These are phyloP conservation scores for Erucastrum elatum DNA, from an alignment of 345 rosid genomes.

Conservation along the genomic window DNA sequence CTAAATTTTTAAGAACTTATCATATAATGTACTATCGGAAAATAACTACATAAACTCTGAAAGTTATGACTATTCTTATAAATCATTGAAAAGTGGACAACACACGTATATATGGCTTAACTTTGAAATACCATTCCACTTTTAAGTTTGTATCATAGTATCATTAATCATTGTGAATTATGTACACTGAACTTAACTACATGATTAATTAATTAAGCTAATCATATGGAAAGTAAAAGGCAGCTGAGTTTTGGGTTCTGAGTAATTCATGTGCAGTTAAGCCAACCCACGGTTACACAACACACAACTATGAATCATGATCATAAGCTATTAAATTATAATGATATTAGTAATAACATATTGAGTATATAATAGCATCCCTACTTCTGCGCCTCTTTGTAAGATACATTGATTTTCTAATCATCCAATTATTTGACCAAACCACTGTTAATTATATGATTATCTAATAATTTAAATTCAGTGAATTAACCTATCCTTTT, in stretches of 20 bases:
- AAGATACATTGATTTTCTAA: slow-evolving; percentile 10
- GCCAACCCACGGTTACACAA: slow-evolving; percentile 45
- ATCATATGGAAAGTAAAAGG: slow-evolving; percentile 37
- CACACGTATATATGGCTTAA: background rate
- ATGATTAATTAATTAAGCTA: slow-evolving; percentile 27
- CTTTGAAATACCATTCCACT: background rate
- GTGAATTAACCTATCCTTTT: slow-evolving; percentile 28
- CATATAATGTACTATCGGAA: too few relatives aligned
- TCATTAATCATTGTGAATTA: slow-evolving; percentile 32
- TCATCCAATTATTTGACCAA: slow-evolving; percentile 30
- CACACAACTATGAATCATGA: slow-evolving; percentile 39
- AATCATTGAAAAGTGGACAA: too few relatives aligned
- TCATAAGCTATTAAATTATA: background rate
- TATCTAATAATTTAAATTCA: slow-evolving; percentile 35
- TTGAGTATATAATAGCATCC: slow-evolving; percentile 8
- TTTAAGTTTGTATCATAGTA: background rate
- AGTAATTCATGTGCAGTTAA: slow-evolving; percentile 47
- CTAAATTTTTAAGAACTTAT: too few relatives aligned
- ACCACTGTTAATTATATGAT: slow-evolving; percentile 37
- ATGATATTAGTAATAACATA: background rate
- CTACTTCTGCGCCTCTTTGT: slow-evolving; percentile 40
- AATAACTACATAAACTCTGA: too few relatives aligned
- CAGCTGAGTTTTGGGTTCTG: slow-evolving; percentile 27
- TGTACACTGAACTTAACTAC: slow-evolving; percentile 37
- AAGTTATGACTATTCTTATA: too few relatives aligned